phyloP scores from a whole-genome alignment of 1,284 basidiomycete genomes.

The Cryptococcus sp. region DNA sequence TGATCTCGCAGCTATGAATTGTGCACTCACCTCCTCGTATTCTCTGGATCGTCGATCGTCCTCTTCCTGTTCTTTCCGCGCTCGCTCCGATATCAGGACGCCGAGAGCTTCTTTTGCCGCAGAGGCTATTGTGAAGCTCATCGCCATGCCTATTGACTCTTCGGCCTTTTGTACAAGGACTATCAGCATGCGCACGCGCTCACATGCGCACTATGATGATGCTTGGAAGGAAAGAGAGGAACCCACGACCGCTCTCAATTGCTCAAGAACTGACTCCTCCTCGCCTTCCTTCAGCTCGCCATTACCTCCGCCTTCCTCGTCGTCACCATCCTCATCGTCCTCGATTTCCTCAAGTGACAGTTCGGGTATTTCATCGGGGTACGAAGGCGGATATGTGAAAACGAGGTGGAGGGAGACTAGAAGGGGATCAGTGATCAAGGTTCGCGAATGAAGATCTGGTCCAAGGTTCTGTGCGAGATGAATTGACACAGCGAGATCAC shows the following conservation, averaged over 20 bases:
- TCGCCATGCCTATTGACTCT: constrained; percentile 93
- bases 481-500: constrained; percentile 1
- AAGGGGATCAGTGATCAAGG: too few species aligned
- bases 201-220: not conserved
- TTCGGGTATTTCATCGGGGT: constrained; percentile 76
- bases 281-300: constrained; percentile 61
- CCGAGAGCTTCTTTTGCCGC: constrained; percentile 80
- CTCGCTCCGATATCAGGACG: constrained; percentile 63
- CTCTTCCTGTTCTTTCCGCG: constrained; percentile 62
- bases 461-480: not conserved
- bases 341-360: constrained; percentile 69
- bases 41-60: constrained; percentile 71
- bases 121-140: constrained; percentile 93
- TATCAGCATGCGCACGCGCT: too few species aligned
- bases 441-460: not conserved
- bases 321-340: constrained; percentile 59
- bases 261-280: constrained; percentile 64
- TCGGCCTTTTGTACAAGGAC: constrained; percentile 65
- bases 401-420: constrained; percentile 74
- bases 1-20: not conserved
- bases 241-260: constrained; percentile 68
- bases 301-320: constrained; percentile 58
- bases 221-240: not conserved
- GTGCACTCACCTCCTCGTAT: constrained; percentile 67
- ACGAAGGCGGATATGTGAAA: constrained; percentile 69